Percentiles rank a stretch among this genome's conserved stretches.
Conservation (phyloP, 495 filamentous ascomycete species). For the Tuber indicum region DNA sequence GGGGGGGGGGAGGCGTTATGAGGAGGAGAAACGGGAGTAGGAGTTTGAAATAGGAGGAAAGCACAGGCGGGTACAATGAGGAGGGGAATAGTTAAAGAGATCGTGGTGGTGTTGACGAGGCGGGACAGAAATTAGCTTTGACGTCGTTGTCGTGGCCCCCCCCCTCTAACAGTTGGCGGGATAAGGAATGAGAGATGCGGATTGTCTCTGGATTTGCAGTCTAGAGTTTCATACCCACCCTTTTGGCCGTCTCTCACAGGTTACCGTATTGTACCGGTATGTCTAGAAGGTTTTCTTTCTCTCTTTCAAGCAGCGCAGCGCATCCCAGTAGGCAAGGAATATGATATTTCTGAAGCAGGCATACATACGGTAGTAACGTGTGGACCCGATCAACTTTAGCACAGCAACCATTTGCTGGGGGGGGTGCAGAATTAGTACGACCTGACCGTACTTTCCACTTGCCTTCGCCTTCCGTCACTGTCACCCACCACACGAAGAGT, state of each 20-base stretch:
- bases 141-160: background rate
- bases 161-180: background rate
- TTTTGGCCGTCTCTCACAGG: background rate
- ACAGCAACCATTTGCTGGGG: background rate
- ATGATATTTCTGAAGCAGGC: background rate
- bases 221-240: background rate
- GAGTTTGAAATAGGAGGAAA: background rate
- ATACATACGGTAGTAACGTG: background rate
- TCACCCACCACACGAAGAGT: background rate
- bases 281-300: background rate
- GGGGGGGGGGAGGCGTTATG: background rate
- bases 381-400: background rate
- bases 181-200: conserved; percentile 7
- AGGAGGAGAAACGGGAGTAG: background rate
- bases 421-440: background rate
- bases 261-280: background rate
- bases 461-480: background rate
- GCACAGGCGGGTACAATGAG: background rate
- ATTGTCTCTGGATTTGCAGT: background rate
- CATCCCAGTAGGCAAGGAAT: background rate
- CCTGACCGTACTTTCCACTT: conserved; percentile 8
- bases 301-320: background rate
- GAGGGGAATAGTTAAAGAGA: background rate
- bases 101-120: background rate
- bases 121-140: background rate